Conservation (phyloP, 331 rosid genomes). For the Malus hybrid region DNA sequence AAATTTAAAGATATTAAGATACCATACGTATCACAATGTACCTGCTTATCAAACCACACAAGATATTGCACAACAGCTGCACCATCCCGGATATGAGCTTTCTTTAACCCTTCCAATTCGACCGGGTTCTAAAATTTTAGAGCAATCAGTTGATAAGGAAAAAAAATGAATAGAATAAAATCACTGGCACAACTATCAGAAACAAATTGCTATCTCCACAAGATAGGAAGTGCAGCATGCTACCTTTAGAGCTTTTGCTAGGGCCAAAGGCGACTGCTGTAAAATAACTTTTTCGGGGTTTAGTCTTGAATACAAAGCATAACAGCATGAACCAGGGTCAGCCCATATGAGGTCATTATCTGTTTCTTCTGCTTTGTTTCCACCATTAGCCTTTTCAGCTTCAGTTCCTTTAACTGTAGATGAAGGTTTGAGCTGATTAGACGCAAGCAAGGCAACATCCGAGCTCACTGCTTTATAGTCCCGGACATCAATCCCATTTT, state of each 20-base stretch:
- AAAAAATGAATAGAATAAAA: not conserved
- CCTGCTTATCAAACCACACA: constrained; percentile 90
- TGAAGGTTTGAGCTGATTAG: constrained; percentile 41
- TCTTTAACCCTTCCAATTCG: constrained; percentile 83
- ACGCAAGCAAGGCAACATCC: constrained; percentile 63
- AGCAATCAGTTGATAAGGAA: not conserved
- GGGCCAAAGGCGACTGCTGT: constrained; percentile 93
- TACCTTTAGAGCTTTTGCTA: constrained; percentile 95
- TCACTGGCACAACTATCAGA: not conserved
- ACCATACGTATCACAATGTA: constrained; percentile 21
- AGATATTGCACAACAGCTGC: constrained; percentile 93
- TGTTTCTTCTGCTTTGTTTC: constrained; percentile 35
- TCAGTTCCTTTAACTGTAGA: constrained; percentile 23
- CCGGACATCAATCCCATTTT: constrained; percentile 69
- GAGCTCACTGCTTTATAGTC: constrained; percentile 62
- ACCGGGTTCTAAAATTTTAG: constrained; percentile 50
- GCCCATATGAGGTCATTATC: constrained; percentile 59
- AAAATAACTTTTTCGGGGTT: constrained; percentile 49
- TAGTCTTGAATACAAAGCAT: constrained; percentile 69
- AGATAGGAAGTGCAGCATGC: not conserved
- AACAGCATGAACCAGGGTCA: constrained; percentile 87
- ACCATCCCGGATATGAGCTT: constrained; percentile 86
- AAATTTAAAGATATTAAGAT: not conserved
- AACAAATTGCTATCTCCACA: not conserved
- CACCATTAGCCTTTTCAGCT: constrained; percentile 25